Evolutionary conservation across 345 rosid genomes (phyloP), one percentile per base, ranked within the genome.

Genomic region (Heritiera fomes): DNA sequence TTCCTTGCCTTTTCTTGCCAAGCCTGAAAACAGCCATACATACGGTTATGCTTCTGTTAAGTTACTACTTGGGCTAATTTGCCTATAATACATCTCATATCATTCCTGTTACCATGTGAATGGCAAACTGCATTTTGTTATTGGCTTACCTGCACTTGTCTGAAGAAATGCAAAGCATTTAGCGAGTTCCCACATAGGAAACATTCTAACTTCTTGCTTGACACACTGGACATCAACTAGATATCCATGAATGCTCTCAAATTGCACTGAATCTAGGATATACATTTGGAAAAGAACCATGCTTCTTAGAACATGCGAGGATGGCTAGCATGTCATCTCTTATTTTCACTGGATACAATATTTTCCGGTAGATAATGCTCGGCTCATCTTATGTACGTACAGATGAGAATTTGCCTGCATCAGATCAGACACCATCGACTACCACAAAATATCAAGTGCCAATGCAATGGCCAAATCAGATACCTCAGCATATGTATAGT

Each of bases 381-480:
- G 34, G 56, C 11, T 63, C 60, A 17, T 34, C 76, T 82, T 70
- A 84, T 76, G 62, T 50, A 63, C 60, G 75, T 84, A 83, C 86
- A 88, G 97, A 88, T 85, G 90, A 83, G 40, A 85, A 84, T 80
- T 78, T 66, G 20, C 80, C 82, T 75, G 73, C 53, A 41, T 71
- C 86, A 66, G 85, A 82, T 61, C 86, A 82, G 83, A 63, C 62
- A 7, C 85, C 84, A 5, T 55, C 87, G 12, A 73, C 81, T 58
- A 55, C 77, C 70, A 69, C 86, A 75, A 87, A 83, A 80, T 80
- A 79, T 85, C 95, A 88, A 45, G 79, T 80, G 80, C 92, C 90
- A 52, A 79, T 85, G 82, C 88, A 87, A 64, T 91, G 97, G 97
- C 86, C 89, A 0, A 90, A 89, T 85, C 98, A 92, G 74, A 87